Conservation (phyloP, 179 eudicot genomes). For the Vitellaria paradoxa region DNA sequence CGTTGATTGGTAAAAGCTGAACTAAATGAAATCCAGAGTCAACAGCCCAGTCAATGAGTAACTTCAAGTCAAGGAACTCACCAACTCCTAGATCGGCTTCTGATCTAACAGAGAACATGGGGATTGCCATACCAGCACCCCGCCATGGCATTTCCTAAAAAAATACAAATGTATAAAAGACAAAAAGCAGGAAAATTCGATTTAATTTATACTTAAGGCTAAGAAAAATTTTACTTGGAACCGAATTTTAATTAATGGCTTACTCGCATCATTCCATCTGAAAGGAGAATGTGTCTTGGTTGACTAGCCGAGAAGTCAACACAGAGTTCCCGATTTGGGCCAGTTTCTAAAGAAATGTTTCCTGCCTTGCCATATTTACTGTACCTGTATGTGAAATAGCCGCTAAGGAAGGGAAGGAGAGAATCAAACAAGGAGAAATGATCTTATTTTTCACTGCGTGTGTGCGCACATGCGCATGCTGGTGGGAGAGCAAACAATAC, state of each 20-base stretch:
- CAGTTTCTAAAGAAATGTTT: conserved; percentile 60
- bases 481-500: not conserved
- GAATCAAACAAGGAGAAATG: conserved; percentile 8
- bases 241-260: conserved; percentile 8
- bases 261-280: conserved; percentile 95
- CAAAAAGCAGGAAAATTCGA: not conserved
- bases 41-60: conserved; percentile 92
- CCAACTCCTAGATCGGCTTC: conserved; percentile 93
- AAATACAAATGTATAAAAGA: conserved; percentile 6
- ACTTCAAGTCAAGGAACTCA: conserved; percentile 91
- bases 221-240: not conserved
- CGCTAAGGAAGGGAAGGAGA: conserved; percentile 40
- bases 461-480: too few species aligned
- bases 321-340: conserved; percentile 64
- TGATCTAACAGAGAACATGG: conserved; percentile 91
- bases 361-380: conserved; percentile 60
- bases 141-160: conserved; percentile 96
- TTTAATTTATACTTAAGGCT: not conserved
- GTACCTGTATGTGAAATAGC: conserved; percentile 68
- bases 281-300: conserved; percentile 70
- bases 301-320: conserved; percentile 48
- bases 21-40: conserved; percentile 90
- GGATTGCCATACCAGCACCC: conserved; percentile 93
- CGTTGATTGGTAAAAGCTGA: conserved; percentile 95
- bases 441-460: not conserved